Percentiles rank a stretch among this genome's conserved stretches.
Evolutionary conservation across 225 moss, liverwort and hornwort genomes (phyloP).

Genomic region (Sphagnum tenellum): DNA sequence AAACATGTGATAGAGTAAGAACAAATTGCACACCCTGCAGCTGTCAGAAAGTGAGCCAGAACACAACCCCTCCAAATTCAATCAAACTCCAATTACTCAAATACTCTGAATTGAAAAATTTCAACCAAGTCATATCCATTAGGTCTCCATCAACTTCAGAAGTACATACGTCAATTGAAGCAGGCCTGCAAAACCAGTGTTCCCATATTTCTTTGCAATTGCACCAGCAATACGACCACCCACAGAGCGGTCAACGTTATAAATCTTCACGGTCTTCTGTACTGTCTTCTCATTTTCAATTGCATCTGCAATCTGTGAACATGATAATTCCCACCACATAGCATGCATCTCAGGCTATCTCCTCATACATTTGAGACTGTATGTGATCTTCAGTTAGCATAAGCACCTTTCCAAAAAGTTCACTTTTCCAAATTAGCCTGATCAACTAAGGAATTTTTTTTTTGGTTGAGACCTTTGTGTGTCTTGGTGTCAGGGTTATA

Average conservation of each 20-base stretch:
- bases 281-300: conserved; percentile 67
- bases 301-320: conserved; percentile 60
- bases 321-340: background rate
- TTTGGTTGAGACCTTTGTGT: too few species aligned
- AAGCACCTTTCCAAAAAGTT: too few species aligned
- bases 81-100: background rate
- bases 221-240: conserved; percentile 75
- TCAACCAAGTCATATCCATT: background rate
- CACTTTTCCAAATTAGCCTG: too few species aligned
- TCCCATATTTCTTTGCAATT: conserved; percentile 91
- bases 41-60: too few species aligned
- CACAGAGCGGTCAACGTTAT: conserved; percentile 77
- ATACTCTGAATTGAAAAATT: background rate
- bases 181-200: conserved; percentile 76
- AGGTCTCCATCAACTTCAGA: background rate
- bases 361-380: too few species aligned
- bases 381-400: too few species aligned
- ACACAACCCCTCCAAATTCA: too few species aligned
- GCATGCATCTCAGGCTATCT: too few species aligned
- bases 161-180: conserved; percentile 58
- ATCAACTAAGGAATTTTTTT: too few species aligned
- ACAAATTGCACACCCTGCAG: too few species aligned
- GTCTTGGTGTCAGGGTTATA: too few species aligned
- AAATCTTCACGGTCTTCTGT: conserved; percentile 53
- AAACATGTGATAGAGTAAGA: background rate